phyloP scores from a whole-genome alignment of 495 filamentous ascomycete species.

The Tuber brumale region DNA sequence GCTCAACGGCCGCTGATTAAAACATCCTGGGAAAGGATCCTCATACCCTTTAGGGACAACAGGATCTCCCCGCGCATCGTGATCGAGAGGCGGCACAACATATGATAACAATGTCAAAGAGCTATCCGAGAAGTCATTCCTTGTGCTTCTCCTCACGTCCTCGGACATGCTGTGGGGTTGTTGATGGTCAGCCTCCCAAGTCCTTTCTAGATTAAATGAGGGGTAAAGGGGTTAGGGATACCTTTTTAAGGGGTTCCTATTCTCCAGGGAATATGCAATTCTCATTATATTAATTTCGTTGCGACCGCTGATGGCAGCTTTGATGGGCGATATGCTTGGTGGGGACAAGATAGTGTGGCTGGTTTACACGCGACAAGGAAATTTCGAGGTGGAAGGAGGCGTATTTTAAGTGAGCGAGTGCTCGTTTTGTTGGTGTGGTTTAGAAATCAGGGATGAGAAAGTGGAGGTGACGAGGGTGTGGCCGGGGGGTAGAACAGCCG shows the following conservation, averaged over 20 bases:
- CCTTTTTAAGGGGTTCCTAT: background rate
- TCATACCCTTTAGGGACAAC: background rate
- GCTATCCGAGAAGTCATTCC: background rate
- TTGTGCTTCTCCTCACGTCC: background rate
- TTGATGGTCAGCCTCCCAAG: background rate
- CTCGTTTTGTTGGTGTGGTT: background rate
- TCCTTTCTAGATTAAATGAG: background rate
- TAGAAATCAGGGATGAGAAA: background rate
- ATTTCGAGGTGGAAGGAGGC: background rate
- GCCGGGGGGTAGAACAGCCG: background rate
- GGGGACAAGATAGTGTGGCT: background rate
- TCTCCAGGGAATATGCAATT: background rate
- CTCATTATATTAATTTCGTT: background rate
- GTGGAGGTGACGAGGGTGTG: background rate
- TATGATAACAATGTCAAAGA: background rate
- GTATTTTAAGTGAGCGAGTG: background rate
- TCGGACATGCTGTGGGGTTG: background rate
- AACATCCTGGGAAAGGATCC: background rate
- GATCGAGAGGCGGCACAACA: background rate
- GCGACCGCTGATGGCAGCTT: background rate
- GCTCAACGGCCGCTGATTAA: slow-evolving; percentile 1
- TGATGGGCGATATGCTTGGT: background rate
- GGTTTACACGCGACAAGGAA: background rate
- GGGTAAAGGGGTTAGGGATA: background rate
- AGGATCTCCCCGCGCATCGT: background rate